Evolutionary conservation across 2,329 filamentous ascomycete species (phyloP).

Genomic region (Plectosphaerella sp.): DNA sequence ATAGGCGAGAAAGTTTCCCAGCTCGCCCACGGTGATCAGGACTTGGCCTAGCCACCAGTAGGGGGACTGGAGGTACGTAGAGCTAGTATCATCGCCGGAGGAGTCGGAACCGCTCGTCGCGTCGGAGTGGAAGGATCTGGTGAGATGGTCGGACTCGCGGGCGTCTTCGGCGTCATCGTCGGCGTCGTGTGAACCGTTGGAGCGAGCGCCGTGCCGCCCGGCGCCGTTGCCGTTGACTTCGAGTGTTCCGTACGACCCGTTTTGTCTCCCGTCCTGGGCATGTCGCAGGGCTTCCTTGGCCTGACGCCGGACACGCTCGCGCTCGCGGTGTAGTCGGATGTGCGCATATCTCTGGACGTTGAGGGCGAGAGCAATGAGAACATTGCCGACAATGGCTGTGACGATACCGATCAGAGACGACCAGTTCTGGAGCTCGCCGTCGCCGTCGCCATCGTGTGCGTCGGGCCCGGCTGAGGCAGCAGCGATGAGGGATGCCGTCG

Average conservation of each 20-base stretch:
- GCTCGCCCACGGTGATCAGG: slow-evolving; percentile 88
- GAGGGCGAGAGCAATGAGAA: slow-evolving; percentile 90
- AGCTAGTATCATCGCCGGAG: slow-evolving; percentile 32
- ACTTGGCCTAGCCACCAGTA: slow-evolving; percentile 97
- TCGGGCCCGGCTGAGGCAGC: not conserved
- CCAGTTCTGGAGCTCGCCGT: slow-evolving; percentile 63
- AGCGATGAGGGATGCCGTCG: not conserved
- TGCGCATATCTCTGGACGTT: slow-evolving; percentile 97
- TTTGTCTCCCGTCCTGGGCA: slow-evolving; percentile 23
- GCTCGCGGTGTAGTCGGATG: slow-evolving; percentile 72
- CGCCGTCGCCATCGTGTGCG: slow-evolving; percentile 23
- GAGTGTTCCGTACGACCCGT: not conserved
- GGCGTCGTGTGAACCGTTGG: slow-evolving; percentile 22
- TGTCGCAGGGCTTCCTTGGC: slow-evolving; percentile 50
- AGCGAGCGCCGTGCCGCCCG: slow-evolving; percentile 8
- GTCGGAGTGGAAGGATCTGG: slow-evolving; percentile 43
- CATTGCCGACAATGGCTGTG: slow-evolving; percentile 87
- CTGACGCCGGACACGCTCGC: slow-evolving; percentile 50
- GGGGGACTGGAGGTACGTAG: slow-evolving; percentile 80
- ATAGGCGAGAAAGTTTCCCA: slow-evolving; percentile 95
- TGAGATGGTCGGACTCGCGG: slow-evolving; percentile 47
- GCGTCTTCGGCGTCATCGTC: slow-evolving; percentile 33
- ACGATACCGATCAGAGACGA: slow-evolving; percentile 92
- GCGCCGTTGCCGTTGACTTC: slow-evolving; percentile 20
- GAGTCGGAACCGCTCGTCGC: slow-evolving; percentile 32